These are phyloP conservation scores for Glycine tomentella DNA, from an alignment of 306 rosid genomes.

Conservation along the genomic window DNA sequence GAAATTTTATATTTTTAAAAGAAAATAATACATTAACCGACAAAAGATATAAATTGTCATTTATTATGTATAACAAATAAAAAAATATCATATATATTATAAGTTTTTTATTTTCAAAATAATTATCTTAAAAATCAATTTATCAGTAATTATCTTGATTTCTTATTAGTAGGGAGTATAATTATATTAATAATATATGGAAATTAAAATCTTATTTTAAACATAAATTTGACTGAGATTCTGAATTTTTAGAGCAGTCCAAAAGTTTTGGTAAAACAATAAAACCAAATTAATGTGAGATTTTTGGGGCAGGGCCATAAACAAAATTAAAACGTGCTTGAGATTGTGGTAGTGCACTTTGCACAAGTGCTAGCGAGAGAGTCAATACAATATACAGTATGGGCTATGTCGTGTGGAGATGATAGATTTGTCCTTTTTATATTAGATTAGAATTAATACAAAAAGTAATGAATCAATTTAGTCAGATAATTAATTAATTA, in stretches of 20 bases:
- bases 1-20: no score
- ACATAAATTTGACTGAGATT: not conserved
- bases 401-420: constrained; percentile 6
- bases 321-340: constrained; percentile 20
- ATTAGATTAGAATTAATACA: constrained; percentile 34
- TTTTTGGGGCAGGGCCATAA: constrained; percentile 20
- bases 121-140: no score
- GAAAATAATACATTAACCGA: no score
- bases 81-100: no score
- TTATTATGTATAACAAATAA: no score
- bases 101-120: no score
- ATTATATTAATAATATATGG: no score
- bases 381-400: not conserved
- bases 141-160: no score
- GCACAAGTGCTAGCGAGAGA: constrained; percentile 40
- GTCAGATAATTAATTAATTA: constrained; percentile 12
- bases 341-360: not conserved
- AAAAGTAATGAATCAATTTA: constrained; percentile 34
- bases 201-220: no score
- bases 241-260: not conserved
- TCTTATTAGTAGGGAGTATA: no score
- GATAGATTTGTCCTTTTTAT: constrained; percentile 53
- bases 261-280: no score
- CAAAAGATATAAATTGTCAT: no score
- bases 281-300: constrained; percentile 21